Conservation (phyloP, 306 rosid species). For the Sicyos baderoa region DNA sequence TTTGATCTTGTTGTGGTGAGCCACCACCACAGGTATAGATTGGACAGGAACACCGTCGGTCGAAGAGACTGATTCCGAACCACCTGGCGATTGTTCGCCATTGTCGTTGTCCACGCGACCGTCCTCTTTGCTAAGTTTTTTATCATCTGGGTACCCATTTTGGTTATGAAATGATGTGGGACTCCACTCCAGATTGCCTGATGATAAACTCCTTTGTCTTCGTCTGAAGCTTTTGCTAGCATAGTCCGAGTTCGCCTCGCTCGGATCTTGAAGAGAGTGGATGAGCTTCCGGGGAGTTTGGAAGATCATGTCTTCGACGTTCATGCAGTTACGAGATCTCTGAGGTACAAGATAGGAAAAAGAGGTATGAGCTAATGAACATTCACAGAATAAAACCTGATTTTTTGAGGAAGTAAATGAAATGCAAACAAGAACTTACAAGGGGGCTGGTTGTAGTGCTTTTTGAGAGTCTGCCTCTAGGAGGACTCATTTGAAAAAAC, state of each 20-base stretch:
- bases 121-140: constrained; percentile 22
- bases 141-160: constrained; percentile 25
- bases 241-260: constrained; percentile 31
- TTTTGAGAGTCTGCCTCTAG: constrained; percentile 37
- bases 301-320: constrained; percentile 42
- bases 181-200: constrained; percentile 44
- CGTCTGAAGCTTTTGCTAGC: constrained; percentile 30
- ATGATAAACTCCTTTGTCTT: constrained; percentile 45
- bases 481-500: constrained; percentile 40
- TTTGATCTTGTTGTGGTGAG: constrained; percentile 12
- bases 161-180: constrained; percentile 35
- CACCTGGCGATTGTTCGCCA: constrained; percentile 37
- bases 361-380: neutral
- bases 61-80: constrained; percentile 63
- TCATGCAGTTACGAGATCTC: constrained; percentile 40
- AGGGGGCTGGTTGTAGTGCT: constrained; percentile 64
- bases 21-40: constrained; percentile 17
- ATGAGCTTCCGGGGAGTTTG: constrained; percentile 65
- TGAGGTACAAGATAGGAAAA: constrained; percentile 28
- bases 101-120: constrained; percentile 26
- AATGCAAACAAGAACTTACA: constrained; percentile 34
- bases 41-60: constrained; percentile 33
- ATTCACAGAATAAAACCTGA: neutral
- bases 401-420: neutral
- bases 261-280: constrained; percentile 65